Conservation (phyloP, 352 stramenopile genomes). For the Lagenidium sp. region DNA sequence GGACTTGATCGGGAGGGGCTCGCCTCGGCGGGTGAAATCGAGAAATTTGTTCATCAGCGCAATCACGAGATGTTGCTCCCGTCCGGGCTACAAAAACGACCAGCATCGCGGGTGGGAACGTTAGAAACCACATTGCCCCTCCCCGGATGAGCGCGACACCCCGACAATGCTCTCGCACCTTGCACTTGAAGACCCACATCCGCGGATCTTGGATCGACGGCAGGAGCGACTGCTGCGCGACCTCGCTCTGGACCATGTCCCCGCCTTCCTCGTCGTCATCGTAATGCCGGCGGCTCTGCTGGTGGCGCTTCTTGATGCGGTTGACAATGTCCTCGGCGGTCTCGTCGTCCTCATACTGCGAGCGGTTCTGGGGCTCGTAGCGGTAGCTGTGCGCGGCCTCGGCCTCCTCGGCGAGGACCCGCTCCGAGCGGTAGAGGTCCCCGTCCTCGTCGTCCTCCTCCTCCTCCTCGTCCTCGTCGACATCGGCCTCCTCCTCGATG, state of each 20-base stretch:
- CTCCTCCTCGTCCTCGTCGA: constrained; percentile 82
- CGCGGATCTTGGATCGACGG: constrained; percentile 84
- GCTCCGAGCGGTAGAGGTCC: constrained; percentile 71
- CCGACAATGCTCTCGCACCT: constrained; percentile 24
- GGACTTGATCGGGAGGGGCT: constrained; percentile 81
- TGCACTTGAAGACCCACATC: constrained; percentile 90
- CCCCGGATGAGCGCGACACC: no score
- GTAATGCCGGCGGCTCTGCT: constrained; percentile 79
- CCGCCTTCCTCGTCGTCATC: constrained; percentile 79
- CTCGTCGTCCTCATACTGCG: constrained; percentile 68
- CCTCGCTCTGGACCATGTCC: constrained; percentile 77
- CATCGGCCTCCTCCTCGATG: constrained; percentile 84
- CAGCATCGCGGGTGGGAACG: background rate
- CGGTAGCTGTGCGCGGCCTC: constrained; percentile 51
- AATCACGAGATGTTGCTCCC: constrained; percentile 80
- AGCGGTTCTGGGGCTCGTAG: constrained; percentile 71
- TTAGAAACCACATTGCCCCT: no score
- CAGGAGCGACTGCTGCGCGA: constrained; percentile 82
- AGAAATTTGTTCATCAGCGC: constrained; percentile 89
- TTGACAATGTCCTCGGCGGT: constrained; percentile 82
- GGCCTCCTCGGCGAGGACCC: constrained; percentile 67
- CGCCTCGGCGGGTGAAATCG: constrained; percentile 72
- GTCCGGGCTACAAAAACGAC: constrained; percentile 32
- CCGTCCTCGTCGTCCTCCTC: constrained; percentile 77
- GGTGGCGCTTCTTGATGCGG: constrained; percentile 83